These are phyloP conservation scores for Beauveria australis DNA, from an alignment of 2,329 filamentous ascomycete species.

Conservation along the genomic window DNA sequence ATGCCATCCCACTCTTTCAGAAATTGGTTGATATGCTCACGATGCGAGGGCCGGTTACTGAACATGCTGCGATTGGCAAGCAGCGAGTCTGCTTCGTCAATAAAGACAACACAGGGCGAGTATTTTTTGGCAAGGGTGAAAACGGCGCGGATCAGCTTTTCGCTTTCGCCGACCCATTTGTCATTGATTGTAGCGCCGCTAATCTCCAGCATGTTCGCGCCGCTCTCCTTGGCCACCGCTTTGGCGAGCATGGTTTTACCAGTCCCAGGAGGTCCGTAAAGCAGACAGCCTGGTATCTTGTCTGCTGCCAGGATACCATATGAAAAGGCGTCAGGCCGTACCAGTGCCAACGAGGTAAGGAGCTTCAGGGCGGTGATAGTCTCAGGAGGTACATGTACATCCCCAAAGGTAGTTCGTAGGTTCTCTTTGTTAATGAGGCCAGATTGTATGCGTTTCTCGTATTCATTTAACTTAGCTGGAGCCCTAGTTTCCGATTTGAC, in stretches of 20 bases:
- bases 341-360: slow-evolving; percentile 77
- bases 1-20: slow-evolving; percentile 95
- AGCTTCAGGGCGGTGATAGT: slow-evolving; percentile 84
- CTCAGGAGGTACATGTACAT: slow-evolving; percentile 74
- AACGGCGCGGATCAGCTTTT: slow-evolving; percentile 90
- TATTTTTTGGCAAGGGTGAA: slow-evolving; percentile 89
- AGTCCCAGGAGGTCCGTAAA: slow-evolving; percentile 82
- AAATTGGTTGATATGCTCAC: slow-evolving; percentile 95
- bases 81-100: slow-evolving; percentile 92
- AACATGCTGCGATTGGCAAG: slow-evolving; percentile 67
- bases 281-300: slow-evolving; percentile 78
- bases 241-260: slow-evolving; percentile 65
- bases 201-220: slow-evolving; percentile 73
- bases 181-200: slow-evolving; percentile 88
- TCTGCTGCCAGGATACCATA: slow-evolving; percentile 91
- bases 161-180: slow-evolving; percentile 91
- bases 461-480: slow-evolving; percentile 51
- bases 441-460: slow-evolving; percentile 74
- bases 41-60: slow-evolving; percentile 60
- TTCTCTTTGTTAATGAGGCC: slow-evolving; percentile 76
- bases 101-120: slow-evolving; percentile 87
- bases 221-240: slow-evolving; percentile 59
- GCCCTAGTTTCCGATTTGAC: slow-evolving; percentile 19
- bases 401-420: slow-evolving; percentile 78
- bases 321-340: slow-evolving; percentile 87